These are phyloP conservation scores for Rhynchospora pubera DNA, from an alignment of 176 grass and related monocot species.

Conservation along the genomic window DNA sequence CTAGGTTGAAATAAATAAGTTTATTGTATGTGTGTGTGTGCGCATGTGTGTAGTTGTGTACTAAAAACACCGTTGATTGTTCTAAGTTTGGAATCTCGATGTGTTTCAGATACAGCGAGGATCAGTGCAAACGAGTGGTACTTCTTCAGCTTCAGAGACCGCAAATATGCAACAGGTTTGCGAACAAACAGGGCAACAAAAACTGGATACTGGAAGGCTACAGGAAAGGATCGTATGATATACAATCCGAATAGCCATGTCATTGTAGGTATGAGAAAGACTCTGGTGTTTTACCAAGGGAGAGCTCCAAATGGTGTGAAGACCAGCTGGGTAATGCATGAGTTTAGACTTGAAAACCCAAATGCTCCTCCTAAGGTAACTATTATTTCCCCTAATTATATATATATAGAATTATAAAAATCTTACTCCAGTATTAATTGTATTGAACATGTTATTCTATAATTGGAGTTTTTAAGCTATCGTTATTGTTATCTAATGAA, in stretches of 20 bases:
- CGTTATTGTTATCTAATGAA: not conserved
- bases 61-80: not conserved
- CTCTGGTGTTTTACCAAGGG: slow-evolving; percentile 70
- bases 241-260: slow-evolving; percentile 19
- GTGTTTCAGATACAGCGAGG: slow-evolving; percentile 48
- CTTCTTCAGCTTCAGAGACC: slow-evolving; percentile 88
- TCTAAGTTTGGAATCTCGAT: not conserved
- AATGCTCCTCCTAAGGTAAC: slow-evolving; percentile 49
- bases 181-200: slow-evolving; percentile 75
- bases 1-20: not conserved
- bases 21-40: not conserved
- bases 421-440: not conserved
- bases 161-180: slow-evolving; percentile 67
- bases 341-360: slow-evolving; percentile 62
- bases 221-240: slow-evolving; percentile 64
- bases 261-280: slow-evolving; percentile 74
- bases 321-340: slow-evolving; percentile 76
- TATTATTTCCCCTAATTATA: not conserved
- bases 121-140: slow-evolving; percentile 78
- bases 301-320: slow-evolving; percentile 69
- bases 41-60: no score
- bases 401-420: not conserved
- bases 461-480: not conserved
- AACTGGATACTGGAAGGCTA: slow-evolving; percentile 80
- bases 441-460: not conserved